Evolutionary conservation across 2,329 filamentous ascomycete species (phyloP).

Genomic region (Thelonectria rubi): DNA sequence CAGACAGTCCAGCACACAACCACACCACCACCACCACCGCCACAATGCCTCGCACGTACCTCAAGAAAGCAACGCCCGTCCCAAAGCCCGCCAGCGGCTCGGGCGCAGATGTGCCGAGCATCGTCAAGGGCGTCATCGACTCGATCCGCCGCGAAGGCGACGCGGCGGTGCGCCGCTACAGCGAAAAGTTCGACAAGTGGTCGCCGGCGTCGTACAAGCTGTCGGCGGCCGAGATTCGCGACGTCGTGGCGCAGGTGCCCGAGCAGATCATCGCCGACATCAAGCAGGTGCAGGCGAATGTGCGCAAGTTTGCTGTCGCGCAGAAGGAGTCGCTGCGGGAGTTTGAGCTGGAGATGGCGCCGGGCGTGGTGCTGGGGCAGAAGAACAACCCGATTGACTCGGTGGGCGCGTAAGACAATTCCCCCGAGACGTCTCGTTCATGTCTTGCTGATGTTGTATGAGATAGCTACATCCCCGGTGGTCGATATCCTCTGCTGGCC

Average conservation of each 20-base stretch:
- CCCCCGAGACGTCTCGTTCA: background rate
- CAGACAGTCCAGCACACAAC: background rate
- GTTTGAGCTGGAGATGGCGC: constrained; percentile 29
- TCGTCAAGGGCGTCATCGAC: constrained; percentile 59
- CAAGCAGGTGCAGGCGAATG: constrained; percentile 35
- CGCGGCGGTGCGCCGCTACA: constrained; percentile 57
- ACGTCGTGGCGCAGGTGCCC: constrained; percentile 54
- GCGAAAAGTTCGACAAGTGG: constrained; percentile 65
- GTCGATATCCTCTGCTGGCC: constrained; percentile 25
- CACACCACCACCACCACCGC: no score
- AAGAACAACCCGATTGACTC: constrained; percentile 22
- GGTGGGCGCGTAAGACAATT: constrained; percentile 17
- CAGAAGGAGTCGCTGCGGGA: constrained; percentile 20
- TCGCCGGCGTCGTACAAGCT: constrained; percentile 58
- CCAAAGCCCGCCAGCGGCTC: constrained; percentile 14
- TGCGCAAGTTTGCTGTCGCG: constrained; percentile 25
- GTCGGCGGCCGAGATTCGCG: constrained; percentile 54
- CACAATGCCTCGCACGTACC: constrained; percentile 22
- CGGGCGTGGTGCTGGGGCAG: constrained; percentile 17
- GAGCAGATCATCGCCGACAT: constrained; percentile 53
- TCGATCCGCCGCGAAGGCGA: constrained; percentile 58
- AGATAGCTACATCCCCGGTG: constrained; percentile 21
- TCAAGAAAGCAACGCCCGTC: constrained; percentile 20
- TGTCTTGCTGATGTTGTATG: background rate
- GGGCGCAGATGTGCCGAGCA: constrained; percentile 18